These are phyloP conservation scores for Fagus crenata DNA, from an alignment of 306 rosid species.

Conservation along the genomic window DNA sequence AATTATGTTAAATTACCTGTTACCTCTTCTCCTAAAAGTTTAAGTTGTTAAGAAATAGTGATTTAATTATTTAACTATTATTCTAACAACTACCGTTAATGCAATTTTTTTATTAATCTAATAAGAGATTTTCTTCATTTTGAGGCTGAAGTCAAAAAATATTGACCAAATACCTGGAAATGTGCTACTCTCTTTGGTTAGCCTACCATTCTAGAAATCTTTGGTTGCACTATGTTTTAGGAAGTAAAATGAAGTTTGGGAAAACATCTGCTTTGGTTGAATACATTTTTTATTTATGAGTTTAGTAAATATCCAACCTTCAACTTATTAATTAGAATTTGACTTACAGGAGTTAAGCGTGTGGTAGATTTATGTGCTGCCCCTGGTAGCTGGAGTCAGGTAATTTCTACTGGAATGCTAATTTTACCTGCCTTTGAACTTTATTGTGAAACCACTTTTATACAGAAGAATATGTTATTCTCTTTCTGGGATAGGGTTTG, in stretches of 20 bases:
- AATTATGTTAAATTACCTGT: too few relatives aligned
- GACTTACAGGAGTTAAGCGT: constrained; percentile 74
- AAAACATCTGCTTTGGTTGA: background rate
- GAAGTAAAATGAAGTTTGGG: constrained; percentile 22
- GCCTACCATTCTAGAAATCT: background rate
- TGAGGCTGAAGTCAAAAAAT: constrained; percentile 10
- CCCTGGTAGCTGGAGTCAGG: constrained; percentile 99
- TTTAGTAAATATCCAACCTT: background rate
- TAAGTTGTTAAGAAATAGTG: too few relatives aligned
- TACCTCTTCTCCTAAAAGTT: too few relatives aligned
- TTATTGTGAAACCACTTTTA: background rate
- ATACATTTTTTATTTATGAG: background rate
- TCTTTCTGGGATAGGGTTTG: background rate
- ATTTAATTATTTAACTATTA: too few relatives aligned
- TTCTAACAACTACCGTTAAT: background rate
- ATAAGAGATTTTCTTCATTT: background rate
- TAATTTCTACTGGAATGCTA: constrained; percentile 31
- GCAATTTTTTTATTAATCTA: background rate
- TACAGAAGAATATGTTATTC: background rate
- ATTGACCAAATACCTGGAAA: background rate
- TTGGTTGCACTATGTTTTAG: constrained; percentile 2
- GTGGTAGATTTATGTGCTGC: constrained; percentile 99
- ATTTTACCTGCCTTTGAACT: constrained; percentile 11
- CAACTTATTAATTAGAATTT: constrained; percentile 14
- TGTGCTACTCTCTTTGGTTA: background rate